Evolutionary conservation across 2,329 filamentous ascomycete genomes (phyloP), one percentile per base, ranked within the genome.

Genomic region (Nectriaceae sp.): DNA sequence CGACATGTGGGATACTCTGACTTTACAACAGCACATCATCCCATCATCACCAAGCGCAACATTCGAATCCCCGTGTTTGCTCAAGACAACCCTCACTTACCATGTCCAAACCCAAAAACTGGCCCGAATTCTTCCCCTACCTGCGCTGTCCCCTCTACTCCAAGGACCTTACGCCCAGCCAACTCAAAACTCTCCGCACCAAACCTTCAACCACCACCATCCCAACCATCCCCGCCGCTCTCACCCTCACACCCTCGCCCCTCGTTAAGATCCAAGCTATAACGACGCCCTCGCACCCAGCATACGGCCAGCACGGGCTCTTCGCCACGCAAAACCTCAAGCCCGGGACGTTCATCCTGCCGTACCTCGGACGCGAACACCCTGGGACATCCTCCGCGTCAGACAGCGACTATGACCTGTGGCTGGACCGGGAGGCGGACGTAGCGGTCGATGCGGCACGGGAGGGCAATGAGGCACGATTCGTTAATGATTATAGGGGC

Each of bases 401-500:
- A 3, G 59, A 63, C 22, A 68, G 66, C 5, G 80, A 87, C 67
- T 87, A 87, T 61, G 84, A 87, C 62, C 70, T 88, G 21, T 84
- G 81, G 75, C 70, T 87, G 18, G 81, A 84, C 65, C 71, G 75
- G 18, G 81, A 78, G 18, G 72, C 67, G 0, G 77, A 76, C 15
- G 69, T 84, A 1, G 83, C 83, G 3, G 78, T 87, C 4, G 84
- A 88, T 58, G 84, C 84, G 3, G 76, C 72, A 15, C 63, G 62
- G 31, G 67, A 67, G 44, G 84, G 84, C 11, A 87, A 86, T 59
- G 84, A 88, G 68, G 83, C 79, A 2, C 71, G 84, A 10, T 87
- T 85, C 56, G 75, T 86, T 39, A 88, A 88, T 60, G 84, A 88
- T 65, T 88, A 83, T 57, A 73, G 84, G 5, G 83, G 84, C 3